Conservation (phyloP, 2,329 filamentous ascomycete genomes). For the Capronia epimyces region DNA sequence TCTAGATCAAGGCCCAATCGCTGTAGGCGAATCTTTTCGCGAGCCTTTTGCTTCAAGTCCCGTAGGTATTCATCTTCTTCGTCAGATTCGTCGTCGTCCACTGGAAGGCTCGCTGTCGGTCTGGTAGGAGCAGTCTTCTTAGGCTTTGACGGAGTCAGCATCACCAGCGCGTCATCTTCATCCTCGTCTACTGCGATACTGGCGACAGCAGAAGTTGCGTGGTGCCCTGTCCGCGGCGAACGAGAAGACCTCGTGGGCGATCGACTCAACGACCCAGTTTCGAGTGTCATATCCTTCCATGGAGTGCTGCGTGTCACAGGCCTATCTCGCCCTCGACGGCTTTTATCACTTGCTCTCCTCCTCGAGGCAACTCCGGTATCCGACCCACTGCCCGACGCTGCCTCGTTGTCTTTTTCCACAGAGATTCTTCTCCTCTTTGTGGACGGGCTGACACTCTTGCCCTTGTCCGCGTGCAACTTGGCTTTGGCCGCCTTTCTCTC, state of each 20-base stretch:
- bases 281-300: conserved; percentile 6
- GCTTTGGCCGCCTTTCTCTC: conserved; percentile 32
- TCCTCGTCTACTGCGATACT: conserved; percentile 2
- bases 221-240: neutral
- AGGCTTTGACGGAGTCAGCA: conserved; percentile 3
- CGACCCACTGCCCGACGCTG: conserved; percentile 15
- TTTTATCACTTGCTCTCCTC: neutral
- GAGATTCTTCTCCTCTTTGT: neutral
- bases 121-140: conserved; percentile 1
- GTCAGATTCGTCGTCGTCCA: conserved; percentile 26
- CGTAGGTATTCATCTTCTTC: conserved; percentile 38
- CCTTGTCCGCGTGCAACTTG: conserved; percentile 32
- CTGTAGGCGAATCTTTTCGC: conserved; percentile 36
- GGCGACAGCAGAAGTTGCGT: neutral
- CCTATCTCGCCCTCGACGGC: neutral
- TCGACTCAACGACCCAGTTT: conserved; percentile 5
- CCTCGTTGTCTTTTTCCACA: neutral
- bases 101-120: neutral
- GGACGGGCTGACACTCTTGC: conserved; percentile 26
- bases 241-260: neutral
- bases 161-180: conserved; percentile 18
- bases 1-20: conserved; percentile 25
- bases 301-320: conserved; percentile 21
- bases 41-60: conserved; percentile 39
- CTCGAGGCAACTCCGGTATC: conserved; percentile 33